These are phyloP conservation scores for Aspergillus cavernicola DNA, from an alignment of 495 filamentous ascomycete species.

Conservation along the genomic window DNA sequence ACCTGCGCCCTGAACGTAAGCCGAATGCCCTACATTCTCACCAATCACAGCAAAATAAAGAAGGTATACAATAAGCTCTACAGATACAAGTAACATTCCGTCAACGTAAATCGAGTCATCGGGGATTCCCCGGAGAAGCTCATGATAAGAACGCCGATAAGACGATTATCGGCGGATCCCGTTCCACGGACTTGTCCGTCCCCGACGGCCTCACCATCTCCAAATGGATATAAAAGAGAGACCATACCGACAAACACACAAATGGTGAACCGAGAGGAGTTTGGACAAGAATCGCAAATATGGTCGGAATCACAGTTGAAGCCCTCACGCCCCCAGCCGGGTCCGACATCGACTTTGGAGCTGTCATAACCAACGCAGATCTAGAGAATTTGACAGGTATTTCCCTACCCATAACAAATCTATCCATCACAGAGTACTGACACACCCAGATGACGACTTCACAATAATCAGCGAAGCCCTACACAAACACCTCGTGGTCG, in stretches of 20 bases:
- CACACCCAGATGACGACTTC: slow-evolving; percentile 54
- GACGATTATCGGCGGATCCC: neutral
- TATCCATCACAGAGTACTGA: too few species aligned
- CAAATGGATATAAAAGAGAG: neutral
- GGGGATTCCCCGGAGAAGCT: too few species aligned
- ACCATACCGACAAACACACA: neutral
- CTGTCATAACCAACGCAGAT: slow-evolving; percentile 50
- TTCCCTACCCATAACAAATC: neutral
- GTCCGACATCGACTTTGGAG: slow-evolving; percentile 57
- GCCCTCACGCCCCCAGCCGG: slow-evolving; percentile 29
- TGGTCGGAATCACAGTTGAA: slow-evolving; percentile 7
- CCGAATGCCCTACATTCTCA: too few species aligned
- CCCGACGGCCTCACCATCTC: neutral
- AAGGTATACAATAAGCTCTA: too few species aligned
- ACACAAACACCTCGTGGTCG: slow-evolving; percentile 59
- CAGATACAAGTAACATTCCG: too few species aligned
- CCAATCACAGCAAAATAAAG: too few species aligned
- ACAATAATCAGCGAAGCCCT: slow-evolving; percentile 54
- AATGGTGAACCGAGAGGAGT: neutral
- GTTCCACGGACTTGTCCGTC: neutral
- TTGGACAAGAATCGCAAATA: neutral
- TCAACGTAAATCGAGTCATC: too few species aligned
- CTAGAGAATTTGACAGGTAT: slow-evolving; percentile 56
- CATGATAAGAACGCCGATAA: too few species aligned
- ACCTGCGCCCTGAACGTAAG: too few species aligned